Evolutionary conservation across 768 basidiomycete genomes (phyloP).

Genomic region (Antrodiella citrinella): DNA sequence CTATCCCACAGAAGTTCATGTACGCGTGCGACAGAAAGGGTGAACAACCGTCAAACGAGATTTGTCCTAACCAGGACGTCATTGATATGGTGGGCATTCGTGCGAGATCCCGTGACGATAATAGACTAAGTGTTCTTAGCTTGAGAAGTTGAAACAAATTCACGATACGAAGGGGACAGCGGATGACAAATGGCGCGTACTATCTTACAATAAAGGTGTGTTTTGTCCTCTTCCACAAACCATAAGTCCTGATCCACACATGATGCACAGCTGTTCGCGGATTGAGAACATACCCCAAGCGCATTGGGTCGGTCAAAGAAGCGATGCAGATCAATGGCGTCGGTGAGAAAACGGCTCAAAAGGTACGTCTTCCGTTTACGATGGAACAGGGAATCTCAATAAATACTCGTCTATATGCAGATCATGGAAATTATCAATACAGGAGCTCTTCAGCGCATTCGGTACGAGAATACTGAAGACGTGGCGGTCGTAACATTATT

Average conservation of each 20-base stretch:
- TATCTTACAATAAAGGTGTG: conserved; percentile 60
- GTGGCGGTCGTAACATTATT: conserved; percentile 50
- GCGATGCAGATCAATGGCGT: conserved; percentile 54
- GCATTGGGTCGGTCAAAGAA: conserved; percentile 50
- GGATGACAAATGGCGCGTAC: conserved; percentile 63
- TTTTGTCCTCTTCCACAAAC: conserved; percentile 3
- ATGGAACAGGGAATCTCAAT: neutral
- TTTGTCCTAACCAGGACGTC: conserved; percentile 62
- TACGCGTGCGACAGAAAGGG: conserved; percentile 57
- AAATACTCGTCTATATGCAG: conserved; percentile 29
- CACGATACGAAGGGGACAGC: conserved; percentile 52
- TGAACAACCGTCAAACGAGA: conserved; percentile 13
- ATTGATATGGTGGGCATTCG: conserved; percentile 50
- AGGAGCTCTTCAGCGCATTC: conserved; percentile 60
- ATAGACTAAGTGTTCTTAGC: conserved; percentile 30
- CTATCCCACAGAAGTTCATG: conserved; percentile 31
- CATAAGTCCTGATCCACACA: too few species aligned
- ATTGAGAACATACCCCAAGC: conserved; percentile 45
- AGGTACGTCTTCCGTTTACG: conserved; percentile 34
- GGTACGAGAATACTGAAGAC: conserved; percentile 59
- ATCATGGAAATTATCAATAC: conserved; percentile 78
- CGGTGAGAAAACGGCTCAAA: conserved; percentile 68
- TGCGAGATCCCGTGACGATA: neutral
- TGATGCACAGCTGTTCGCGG: too few species aligned
- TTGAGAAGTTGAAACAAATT: conserved; percentile 56